phyloP scores from a whole-genome alignment of 2,329 filamentous ascomycete species.

The Penicillium italicum region DNA sequence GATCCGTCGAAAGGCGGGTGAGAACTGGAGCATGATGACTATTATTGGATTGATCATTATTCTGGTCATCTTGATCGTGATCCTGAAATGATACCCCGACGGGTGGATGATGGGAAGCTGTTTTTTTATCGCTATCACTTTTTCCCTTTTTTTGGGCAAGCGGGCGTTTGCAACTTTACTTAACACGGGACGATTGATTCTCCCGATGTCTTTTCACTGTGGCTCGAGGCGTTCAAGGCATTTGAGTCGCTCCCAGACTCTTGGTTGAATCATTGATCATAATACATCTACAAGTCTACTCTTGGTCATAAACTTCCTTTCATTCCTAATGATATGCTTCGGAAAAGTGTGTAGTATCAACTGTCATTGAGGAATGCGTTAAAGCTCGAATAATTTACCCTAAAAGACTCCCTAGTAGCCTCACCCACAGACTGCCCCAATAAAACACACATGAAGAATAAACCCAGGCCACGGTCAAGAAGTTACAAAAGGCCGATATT shows the following conservation, averaged over 20 bases:
- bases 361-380: not conserved
- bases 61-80: conserved; percentile 74
- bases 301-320: not conserved
- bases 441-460: not conserved
- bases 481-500: not conserved
- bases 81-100: conserved; percentile 61
- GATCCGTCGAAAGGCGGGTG: conserved; percentile 69
- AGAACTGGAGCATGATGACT: conserved; percentile 81
- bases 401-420: not conserved
- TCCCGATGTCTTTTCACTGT: not conserved
- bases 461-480: not conserved
- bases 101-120: not conserved
- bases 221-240: not conserved
- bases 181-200: not conserved
- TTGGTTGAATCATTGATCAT: not conserved
- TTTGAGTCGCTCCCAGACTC: not conserved
- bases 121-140: not conserved
- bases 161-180: conserved; percentile 18
- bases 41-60: conserved; percentile 80
- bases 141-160: conserved; percentile 11
- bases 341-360: not conserved
- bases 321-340: not conserved
- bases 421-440: not conserved
- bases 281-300: not conserved
- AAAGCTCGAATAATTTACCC: not conserved